Evolutionary conservation across 306 rosid species (phyloP).

Genomic region (Vachellia pachyceras): DNA sequence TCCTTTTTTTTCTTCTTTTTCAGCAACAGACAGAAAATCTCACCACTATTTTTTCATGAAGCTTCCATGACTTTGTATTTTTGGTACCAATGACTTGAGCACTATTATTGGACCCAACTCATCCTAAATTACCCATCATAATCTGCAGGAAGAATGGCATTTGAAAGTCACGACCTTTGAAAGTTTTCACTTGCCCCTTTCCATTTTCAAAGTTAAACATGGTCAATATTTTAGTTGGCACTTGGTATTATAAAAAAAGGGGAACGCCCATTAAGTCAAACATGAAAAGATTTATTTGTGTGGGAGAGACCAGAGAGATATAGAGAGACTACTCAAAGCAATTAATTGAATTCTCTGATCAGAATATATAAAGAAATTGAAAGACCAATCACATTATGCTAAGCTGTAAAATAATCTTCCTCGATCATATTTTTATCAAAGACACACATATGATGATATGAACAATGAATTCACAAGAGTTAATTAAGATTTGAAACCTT

Average conservation of each 20-base stretch:
- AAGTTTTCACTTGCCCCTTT: conserved; percentile 4
- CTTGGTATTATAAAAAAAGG: neutral
- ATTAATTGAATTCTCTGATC: neutral
- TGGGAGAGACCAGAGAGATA: neutral
- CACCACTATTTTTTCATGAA: neutral
- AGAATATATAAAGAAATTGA: neutral
- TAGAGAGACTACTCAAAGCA: neutral
- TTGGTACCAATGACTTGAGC: neutral
- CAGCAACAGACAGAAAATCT: neutral
- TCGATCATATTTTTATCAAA: neutral
- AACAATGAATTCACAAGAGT: neutral
- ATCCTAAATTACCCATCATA: neutral
- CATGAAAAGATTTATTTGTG: neutral
- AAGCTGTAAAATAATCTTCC: neutral
- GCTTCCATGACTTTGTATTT: neutral
- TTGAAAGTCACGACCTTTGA: conserved; percentile 29
- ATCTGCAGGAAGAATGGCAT: neutral
- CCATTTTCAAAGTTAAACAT: neutral
- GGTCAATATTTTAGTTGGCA: conserved; percentile 35
- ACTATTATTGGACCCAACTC: neutral
- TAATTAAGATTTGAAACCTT: neutral
- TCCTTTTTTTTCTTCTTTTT: neutral
- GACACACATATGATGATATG: neutral
- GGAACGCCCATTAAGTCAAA: neutral
- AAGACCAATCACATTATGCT: neutral